Percentiles rank a stretch among this genome's conserved stretches.
Evolutionary conservation across 2,329 filamentous ascomycete genomes (phyloP).

Genomic region (Arthroderma sp.): DNA sequence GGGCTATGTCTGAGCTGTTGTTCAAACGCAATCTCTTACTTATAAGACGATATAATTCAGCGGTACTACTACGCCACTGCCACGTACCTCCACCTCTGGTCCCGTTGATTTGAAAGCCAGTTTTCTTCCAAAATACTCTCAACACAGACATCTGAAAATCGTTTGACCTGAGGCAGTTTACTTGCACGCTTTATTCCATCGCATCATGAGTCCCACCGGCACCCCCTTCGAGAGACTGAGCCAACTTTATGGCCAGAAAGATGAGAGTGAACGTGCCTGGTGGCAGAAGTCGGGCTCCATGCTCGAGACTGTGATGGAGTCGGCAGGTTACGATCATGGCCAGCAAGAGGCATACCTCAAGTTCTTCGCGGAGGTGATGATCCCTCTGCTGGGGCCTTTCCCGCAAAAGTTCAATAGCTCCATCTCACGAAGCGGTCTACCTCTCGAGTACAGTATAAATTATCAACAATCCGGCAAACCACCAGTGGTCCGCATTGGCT

Average conservation of each 20-base stretch:
- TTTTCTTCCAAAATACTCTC: too few species aligned
- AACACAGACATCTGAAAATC: too few species aligned
- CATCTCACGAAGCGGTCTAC: constrained; percentile 3
- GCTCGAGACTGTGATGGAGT: constrained; percentile 9
- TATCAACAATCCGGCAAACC: constrained; percentile 4
- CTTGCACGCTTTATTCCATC: too few species aligned
- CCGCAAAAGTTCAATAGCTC: constrained; percentile 4
- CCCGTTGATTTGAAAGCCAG: too few species aligned
- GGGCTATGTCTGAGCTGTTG: too few species aligned
- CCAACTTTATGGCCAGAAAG: neutral
- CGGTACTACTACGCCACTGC: too few species aligned
- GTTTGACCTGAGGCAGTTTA: too few species aligned
- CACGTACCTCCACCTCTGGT: too few species aligned
- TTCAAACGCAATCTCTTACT: too few species aligned
- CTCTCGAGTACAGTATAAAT: constrained; percentile 10
- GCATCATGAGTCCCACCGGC: neutral
- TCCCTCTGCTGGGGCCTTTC: constrained; percentile 12
- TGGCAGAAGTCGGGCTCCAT: constrained; percentile 14
- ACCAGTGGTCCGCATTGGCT: constrained; percentile 5
- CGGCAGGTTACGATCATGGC: constrained; percentile 10
- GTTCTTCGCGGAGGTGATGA: constrained; percentile 9
- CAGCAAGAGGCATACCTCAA: constrained; percentile 11
- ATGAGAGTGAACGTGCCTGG: constrained; percentile 11
- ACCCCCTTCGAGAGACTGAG: neutral
- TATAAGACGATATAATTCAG: too few species aligned